phyloP scores from a whole-genome alignment of 345 rosid species.

The Erucastrum elatum region DNA sequence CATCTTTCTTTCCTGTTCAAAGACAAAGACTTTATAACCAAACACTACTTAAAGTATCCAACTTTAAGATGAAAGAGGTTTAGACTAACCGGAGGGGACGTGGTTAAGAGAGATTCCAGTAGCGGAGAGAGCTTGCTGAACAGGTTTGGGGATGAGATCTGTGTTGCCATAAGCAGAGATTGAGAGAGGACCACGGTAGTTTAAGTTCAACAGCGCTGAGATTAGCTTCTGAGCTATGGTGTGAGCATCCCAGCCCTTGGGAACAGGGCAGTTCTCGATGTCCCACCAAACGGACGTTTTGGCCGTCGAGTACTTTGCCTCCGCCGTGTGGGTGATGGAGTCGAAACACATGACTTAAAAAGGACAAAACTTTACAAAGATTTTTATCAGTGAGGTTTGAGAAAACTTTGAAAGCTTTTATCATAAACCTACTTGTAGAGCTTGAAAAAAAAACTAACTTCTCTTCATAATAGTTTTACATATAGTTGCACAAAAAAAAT shows the following conservation, averaged over 20 bases:
- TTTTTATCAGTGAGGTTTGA: too few species aligned
- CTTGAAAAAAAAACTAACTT: too few species aligned
- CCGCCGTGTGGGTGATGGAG: conserved; percentile 16
- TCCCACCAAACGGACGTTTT: conserved; percentile 93
- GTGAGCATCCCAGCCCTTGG: conserved; percentile 59
- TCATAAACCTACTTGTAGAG: too few species aligned
- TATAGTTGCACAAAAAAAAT: too few species aligned
- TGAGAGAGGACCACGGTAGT: conserved; percentile 72
- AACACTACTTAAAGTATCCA: neutral
- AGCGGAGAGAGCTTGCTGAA: conserved; percentile 74
- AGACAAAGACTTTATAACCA: neutral
- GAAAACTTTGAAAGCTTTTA: too few species aligned
- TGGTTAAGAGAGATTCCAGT: conserved; percentile 79
- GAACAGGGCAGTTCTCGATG: conserved; percentile 79
- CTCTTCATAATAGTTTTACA: too few species aligned
- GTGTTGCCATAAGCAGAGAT: conserved; percentile 88
- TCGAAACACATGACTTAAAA: neutral
- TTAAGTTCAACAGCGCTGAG: conserved; percentile 61
- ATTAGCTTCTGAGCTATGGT: conserved; percentile 67
- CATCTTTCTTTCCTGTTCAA: conserved; percentile 71
- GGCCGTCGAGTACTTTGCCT: conserved; percentile 58
- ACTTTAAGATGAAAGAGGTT: neutral
- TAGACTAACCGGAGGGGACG: conserved; percentile 65
- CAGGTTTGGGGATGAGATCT: conserved; percentile 49
- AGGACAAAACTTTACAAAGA: too few species aligned